Evolutionary conservation across 2,329 filamentous ascomycete genomes (phyloP).

Genomic region (Aureobasidium sp.): DNA sequence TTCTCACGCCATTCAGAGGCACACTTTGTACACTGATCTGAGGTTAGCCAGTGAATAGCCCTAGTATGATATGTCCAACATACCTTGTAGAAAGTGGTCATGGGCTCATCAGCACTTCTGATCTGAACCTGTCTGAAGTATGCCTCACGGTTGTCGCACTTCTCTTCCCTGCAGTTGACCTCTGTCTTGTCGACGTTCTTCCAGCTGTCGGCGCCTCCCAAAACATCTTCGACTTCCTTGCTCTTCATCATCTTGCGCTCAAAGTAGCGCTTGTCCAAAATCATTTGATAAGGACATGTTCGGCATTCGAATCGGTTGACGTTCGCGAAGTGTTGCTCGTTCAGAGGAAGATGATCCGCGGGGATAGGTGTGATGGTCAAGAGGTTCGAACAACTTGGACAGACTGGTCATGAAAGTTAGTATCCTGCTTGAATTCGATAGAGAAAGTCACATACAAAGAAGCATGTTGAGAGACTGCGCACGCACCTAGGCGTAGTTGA

Average conservation of each 20-base stretch:
- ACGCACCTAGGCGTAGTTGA: neutral
- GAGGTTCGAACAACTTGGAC: slow-evolving; percentile 75
- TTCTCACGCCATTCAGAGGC: slow-evolving; percentile 38
- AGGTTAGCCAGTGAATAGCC: slow-evolving; percentile 4
- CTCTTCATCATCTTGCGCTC: slow-evolving; percentile 72
- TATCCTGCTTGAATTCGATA: neutral
- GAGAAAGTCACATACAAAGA: slow-evolving; percentile 47
- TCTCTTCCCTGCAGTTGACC: slow-evolving; percentile 73
- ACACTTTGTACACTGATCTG: slow-evolving; percentile 33
- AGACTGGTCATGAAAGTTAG: slow-evolving; percentile 47
- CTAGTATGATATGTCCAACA: slow-evolving; percentile 16
- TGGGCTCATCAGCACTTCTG: slow-evolving; percentile 93
- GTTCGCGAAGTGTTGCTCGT: slow-evolving; percentile 31
- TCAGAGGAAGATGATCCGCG: slow-evolving; percentile 28
- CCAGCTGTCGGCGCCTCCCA: slow-evolving; percentile 82
- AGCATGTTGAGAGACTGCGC: slow-evolving; percentile 43
- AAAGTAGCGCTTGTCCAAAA: slow-evolving; percentile 70
- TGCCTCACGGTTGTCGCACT: slow-evolving; percentile 74
- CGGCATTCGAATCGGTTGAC: slow-evolving; percentile 87
- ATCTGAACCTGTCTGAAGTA: slow-evolving; percentile 98
- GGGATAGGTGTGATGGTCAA: slow-evolving; percentile 58
- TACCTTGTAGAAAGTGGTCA: slow-evolving; percentile 93
- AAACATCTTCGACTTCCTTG: slow-evolving; percentile 82
- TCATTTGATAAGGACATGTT: slow-evolving; percentile 87
- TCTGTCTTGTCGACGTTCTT: slow-evolving; percentile 80